These are phyloP conservation scores for Calonectria naviculata DNA, from an alignment of 2,329 filamentous ascomycete species.

Conservation along the genomic window DNA sequence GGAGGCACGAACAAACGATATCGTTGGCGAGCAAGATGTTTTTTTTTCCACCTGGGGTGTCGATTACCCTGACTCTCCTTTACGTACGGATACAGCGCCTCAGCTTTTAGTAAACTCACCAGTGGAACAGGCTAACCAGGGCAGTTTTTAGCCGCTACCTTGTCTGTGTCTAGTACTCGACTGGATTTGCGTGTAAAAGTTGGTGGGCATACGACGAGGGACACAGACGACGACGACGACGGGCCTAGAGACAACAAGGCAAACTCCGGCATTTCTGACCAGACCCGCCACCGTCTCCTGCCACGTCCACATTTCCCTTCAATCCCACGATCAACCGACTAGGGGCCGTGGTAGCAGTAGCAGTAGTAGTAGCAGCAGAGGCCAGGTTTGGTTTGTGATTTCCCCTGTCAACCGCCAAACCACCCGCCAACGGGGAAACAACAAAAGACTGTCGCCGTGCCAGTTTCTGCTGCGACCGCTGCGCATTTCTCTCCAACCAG, in stretches of 20 bases:
- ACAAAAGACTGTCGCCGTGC: neutral
- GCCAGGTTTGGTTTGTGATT: neutral
- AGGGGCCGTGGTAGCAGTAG: neutral
- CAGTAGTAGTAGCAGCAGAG: no score
- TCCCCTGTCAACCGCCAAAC: neutral
- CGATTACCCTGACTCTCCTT: neutral
- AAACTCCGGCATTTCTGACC: conserved; percentile 17
- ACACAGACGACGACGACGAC: conserved; percentile 14
- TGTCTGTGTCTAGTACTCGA: neutral
- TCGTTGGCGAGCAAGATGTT: neutral
- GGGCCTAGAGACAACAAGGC: neutral
- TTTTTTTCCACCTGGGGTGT: neutral
- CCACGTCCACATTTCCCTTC: conserved; percentile 22
- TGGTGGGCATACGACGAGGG: conserved; percentile 1
- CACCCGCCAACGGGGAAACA: neutral
- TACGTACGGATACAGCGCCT: conserved; percentile 5
- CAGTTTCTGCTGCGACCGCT: neutral
- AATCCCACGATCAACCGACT: conserved; percentile 11
- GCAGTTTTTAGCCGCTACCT: conserved; percentile 8
- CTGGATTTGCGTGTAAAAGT: neutral
- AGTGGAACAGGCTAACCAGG: neutral
- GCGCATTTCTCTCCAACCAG: neutral
- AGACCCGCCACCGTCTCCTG: conserved; percentile 21
- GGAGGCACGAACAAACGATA: neutral
- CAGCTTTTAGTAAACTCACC: conserved; percentile 7